Evolutionary conservation across 2,329 filamentous ascomycete species (phyloP), one percentile per base, ranked within the genome.

Genomic region (Penicillium freii): DNA sequence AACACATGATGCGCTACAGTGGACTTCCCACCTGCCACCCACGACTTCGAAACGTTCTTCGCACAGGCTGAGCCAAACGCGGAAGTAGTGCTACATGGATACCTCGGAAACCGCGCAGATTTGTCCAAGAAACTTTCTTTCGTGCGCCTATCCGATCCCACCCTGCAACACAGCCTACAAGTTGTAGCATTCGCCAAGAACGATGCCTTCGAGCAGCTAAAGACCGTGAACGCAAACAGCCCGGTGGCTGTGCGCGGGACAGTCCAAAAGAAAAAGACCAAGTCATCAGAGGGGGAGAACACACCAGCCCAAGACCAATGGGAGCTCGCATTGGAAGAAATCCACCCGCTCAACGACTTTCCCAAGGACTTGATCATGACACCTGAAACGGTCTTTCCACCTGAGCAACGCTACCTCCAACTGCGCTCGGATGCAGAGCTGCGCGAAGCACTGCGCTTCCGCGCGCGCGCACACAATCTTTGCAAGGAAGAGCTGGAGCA

Each of bases 331-430:
- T 73, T 92, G 19, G 77, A 82, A 46, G 80, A 81, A 3, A 81
- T 96, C 9, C 78, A 84, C 43, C 81, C 84, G 50, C 80, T 97
- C 4, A 93, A 93, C 65, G 76, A 82, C 0, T 91, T 95, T 54
- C 85, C 89, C 0, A 83, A 84, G 43, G 85, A 92, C 61, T 86
- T 96, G 56, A 87, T 94, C 58, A 85, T 95, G 60, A 89, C 88
- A 2, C 78, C 86, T 17, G 87, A 89, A 47, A 89, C 88, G 2
- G 81, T 86, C 0, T 96, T 94, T 68, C 82, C 89, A 0, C 84
- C 87, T 0, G 84, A 89, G 48, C 83, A 89, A 56, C 86, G 94
- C 23, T 90, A 97, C 73, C 77, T 97, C 19, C 92, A 97, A 66
- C 81, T 99, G 44, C 87, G 92, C 31, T 93, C 90, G 53, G 87